Base-by-base conservation (phyloP, 352 stramenopile genomes). In the Globisporangium rhizosaccharum region DNA sequence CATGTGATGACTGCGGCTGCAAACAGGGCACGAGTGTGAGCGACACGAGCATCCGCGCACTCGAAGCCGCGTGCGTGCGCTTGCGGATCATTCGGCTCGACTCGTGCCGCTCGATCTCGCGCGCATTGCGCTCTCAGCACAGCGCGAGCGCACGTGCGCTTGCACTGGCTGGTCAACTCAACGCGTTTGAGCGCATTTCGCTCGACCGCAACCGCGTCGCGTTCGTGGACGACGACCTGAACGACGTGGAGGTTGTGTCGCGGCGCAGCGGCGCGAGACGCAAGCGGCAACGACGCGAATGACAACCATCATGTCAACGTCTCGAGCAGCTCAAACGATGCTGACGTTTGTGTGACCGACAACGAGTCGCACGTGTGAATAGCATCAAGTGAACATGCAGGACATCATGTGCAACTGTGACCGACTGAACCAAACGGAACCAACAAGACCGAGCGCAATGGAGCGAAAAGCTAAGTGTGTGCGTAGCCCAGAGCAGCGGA, bases 61-160 rank as follows among this genome's bases (percentile, higher is more conserved):
- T 91, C 37, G 67, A 88, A 56, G 44, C 61, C 5, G 59, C 59
- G 20, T 86, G 75, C 39, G 42, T 62, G 37, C 56, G 53, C 4
- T 64, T 90, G 54, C 68, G 68, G 3, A 73, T 88, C 62, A 62
- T 90, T n/a, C 76, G 78, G 3, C 52, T 90, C 25, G 81, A 90
- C 59, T 90, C 78, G 49, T 90, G 81, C 56, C 76, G 82, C 5
- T 81, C 76, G 37, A 67, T 90, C 18, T 87, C 81, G 1, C 72
- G 79, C 33, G 69, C 72, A 14, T 60, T 81, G 53, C 79, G 79
- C 9, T 56, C 57, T 0, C 75, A 73, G 42, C 71, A 85, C 62
- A 72, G 70, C 23, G 62, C 68, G 30, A 65, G 56, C 5, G 48
- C 48, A 20, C 65, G 61, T 8, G 47, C 57, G 0, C 57, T 77